A percentile compares a stretch with the other conserved stretches of the same genome.
phyloP scores from a whole-genome alignment of 805 yeast species.

The Starmerella scarabaei region DNA sequence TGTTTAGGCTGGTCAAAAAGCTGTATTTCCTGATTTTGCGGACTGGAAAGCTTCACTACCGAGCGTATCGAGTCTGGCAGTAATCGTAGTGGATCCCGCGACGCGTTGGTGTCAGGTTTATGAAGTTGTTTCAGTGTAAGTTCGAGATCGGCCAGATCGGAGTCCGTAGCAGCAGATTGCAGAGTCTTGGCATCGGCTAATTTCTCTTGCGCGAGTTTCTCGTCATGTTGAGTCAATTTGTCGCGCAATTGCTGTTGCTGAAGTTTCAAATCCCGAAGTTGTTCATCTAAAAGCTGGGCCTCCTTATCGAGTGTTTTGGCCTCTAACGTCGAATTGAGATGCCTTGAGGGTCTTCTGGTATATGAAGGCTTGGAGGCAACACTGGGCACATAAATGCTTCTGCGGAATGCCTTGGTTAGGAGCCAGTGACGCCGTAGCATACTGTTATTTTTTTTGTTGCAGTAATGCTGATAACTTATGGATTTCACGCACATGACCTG shows the following conservation, averaged over 20 bases:
- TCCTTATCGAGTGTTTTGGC: constrained; percentile 5
- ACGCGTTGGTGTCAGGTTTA: not conserved
- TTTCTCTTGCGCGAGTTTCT: constrained; percentile 10
- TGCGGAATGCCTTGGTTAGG: not conserved
- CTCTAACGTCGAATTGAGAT: not conserved
- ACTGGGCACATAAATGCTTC: not conserved
- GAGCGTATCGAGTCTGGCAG: too few species aligned
- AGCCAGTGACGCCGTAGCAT: not conserved
- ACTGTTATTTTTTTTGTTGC: not conserved
- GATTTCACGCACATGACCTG: too few species aligned
- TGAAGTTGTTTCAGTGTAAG: not conserved
- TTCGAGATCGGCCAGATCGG: not conserved
- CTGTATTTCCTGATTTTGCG: too few species aligned
- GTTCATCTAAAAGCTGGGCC: constrained; percentile 12
- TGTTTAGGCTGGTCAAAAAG: too few species aligned
- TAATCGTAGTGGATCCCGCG: too few species aligned
- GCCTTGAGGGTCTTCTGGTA: not conserved
- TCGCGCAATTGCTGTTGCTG: constrained; percentile 12
- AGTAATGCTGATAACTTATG: too few species aligned
- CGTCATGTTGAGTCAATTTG: constrained; percentile 14
- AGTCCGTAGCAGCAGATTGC: not conserved
- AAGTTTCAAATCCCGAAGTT: constrained; percentile 13
- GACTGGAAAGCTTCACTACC: too few species aligned
- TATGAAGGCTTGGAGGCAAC: not conserved
- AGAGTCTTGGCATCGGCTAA: not conserved